Conservation (phyloP, 768 basidiomycete genomes). For the Leccinum olivaceopallidum region DNA sequence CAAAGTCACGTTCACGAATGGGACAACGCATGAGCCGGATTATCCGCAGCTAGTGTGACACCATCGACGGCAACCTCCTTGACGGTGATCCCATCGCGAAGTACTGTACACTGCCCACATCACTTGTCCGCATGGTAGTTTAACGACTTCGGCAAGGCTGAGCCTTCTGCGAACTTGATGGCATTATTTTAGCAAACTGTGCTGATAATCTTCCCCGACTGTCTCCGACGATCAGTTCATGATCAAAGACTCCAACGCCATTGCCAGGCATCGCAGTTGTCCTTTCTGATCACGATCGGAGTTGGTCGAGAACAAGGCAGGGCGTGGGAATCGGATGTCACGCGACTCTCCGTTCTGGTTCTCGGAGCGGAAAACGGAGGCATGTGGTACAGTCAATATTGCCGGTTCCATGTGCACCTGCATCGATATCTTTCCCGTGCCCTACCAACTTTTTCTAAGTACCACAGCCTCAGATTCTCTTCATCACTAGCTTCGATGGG, state of each 20-base stretch:
- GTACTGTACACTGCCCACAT: conserved; percentile 4
- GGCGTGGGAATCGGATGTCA: not conserved
- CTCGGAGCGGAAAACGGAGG: conserved; percentile 26
- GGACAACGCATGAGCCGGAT: conserved; percentile 1
- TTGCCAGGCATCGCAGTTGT: too few species aligned
- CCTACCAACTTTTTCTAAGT: conserved; percentile 8
- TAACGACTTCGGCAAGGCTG: not conserved
- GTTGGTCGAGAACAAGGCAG: too few species aligned
- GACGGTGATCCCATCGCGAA: not conserved
- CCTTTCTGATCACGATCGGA: too few species aligned
- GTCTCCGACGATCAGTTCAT: conserved; percentile 1
- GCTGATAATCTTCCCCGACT: not conserved
- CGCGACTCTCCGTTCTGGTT: not conserved
- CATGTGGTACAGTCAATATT: conserved; percentile 27
- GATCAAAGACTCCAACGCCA: not conserved
- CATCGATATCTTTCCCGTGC: conserved; percentile 26
- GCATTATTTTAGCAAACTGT: not conserved
- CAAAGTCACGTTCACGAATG: not conserved
- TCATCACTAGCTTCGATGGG: conserved; percentile 37
- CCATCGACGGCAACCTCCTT: not conserved
- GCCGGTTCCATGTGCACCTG: conserved; percentile 15
- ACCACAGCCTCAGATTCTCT: conserved; percentile 6
- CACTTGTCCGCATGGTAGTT: not conserved
- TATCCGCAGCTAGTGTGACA: not conserved
- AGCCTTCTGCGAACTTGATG: too few species aligned